Evolutionary conservation across 371 early-diverging fungal species (phyloP).

Genomic region (Coemansia sp.): DNA sequence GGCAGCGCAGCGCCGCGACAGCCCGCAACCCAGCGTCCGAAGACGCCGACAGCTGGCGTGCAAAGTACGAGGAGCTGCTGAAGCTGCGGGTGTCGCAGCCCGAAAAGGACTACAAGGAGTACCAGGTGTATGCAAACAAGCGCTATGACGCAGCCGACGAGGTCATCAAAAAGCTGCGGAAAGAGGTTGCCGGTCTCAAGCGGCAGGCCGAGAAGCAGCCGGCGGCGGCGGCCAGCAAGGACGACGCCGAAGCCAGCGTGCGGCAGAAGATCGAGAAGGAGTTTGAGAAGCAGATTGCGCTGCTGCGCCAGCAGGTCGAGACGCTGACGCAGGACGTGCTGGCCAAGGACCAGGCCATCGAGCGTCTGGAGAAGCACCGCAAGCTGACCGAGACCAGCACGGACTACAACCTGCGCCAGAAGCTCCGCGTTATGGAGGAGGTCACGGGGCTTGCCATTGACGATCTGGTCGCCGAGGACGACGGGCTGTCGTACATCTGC

Average conservation of each 20-base stretch:
- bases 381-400: constrained; percentile 40
- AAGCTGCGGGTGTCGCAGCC: constrained; percentile 36
- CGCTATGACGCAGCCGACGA: constrained; percentile 38
- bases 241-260: not conserved
- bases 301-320: constrained; percentile 34
- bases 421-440: constrained; percentile 34
- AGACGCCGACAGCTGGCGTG: constrained; percentile 30
- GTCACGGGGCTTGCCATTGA: constrained; percentile 36
- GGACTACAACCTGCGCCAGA: constrained; percentile 47
- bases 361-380: constrained; percentile 39
- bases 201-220: constrained; percentile 12
- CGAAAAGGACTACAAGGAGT: constrained; percentile 35
- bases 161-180: constrained; percentile 32
- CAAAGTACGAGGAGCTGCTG: constrained; percentile 44
- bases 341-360: constrained; percentile 38
- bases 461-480: constrained; percentile 44
- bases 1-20: not conserved
- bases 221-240: not conserved
- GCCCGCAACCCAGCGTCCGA: not conserved
- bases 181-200: constrained; percentile 21
- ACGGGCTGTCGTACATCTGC: constrained; percentile 45
- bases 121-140: constrained; percentile 23
- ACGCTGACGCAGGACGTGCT: constrained; percentile 39
- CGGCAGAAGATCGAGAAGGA: constrained; percentile 25
- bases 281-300: constrained; percentile 30